phyloP scores from a whole-genome alignment of 495 filamentous ascomycete species.

The Podospora didyma region DNA sequence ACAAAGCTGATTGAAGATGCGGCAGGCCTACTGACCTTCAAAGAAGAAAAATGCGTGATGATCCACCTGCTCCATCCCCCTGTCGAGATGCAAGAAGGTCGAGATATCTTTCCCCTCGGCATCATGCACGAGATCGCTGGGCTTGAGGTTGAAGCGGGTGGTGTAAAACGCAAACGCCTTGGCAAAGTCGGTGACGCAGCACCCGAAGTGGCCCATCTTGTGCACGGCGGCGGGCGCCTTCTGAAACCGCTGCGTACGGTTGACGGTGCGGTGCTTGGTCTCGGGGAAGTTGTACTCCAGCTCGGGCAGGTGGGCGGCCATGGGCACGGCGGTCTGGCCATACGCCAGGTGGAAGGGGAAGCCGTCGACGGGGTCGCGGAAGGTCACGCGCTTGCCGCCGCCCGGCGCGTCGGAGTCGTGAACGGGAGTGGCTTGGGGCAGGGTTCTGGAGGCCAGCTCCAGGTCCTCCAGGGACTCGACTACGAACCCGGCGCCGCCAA shows the following conservation, averaged over 20 bases:
- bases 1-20: too few relatives aligned
- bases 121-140: conserved; percentile 45
- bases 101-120: conserved; percentile 41
- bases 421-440: conserved; percentile 40
- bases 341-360: conserved; percentile 51
- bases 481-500: conserved; percentile 45
- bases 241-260: conserved; percentile 41
- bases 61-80: conserved; percentile 54
- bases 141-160: conserved; percentile 58
- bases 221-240: conserved; percentile 60
- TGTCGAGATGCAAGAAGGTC: conserved; percentile 59
- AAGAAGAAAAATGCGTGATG: conserved; percentile 65
- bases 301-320: conserved; percentile 32
- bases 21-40: conserved; percentile 9
- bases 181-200: conserved; percentile 53
- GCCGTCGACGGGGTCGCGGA: conserved; percentile 49
- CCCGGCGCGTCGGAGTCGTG: conserved; percentile 48
- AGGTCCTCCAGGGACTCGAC: conserved; percentile 52
- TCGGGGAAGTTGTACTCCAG: conserved; percentile 36
- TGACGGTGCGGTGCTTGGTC: conserved; percentile 35
- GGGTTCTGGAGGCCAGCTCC: conserved; percentile 33
- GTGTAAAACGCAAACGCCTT: conserved; percentile 56
- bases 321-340: conserved; percentile 38
- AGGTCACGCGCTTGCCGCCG: conserved; percentile 50
- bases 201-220: conserved; percentile 67